Evolutionary conservation across 75 land plant genomes (phyloP).

Genomic region (Pinus tabuliformis): DNA sequence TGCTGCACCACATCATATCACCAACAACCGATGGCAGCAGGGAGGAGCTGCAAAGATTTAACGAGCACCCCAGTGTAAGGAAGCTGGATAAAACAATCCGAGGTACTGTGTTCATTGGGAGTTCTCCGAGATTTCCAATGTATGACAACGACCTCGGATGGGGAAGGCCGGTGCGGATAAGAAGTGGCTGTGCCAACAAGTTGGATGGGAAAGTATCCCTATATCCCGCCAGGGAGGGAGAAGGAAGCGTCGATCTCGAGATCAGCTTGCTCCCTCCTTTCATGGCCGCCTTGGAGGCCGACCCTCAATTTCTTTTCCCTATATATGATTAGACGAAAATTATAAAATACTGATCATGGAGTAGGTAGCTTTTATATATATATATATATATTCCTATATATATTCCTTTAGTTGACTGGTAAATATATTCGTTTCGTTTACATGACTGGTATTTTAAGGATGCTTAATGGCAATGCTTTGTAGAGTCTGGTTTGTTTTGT

Average conservation of each 20-base stretch:
- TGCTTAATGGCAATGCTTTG: too few species aligned
- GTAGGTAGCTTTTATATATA: too few species aligned
- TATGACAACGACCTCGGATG: slow-evolving; percentile 39
- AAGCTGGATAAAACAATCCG: background rate
- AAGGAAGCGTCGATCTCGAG: slow-evolving; percentile 19
- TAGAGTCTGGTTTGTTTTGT: too few species aligned
- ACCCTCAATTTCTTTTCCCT: slow-evolving; percentile 13
- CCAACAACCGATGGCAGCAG: slow-evolving; percentile 14
- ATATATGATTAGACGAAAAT: too few species aligned
- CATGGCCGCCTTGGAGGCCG: slow-evolving; percentile 9
- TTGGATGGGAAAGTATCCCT: slow-evolving; percentile 13
- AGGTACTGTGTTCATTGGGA: slow-evolving; percentile 3
- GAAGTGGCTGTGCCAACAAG: slow-evolving; percentile 14
- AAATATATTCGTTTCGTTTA: too few species aligned
- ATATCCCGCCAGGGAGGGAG: slow-evolving; percentile 11
- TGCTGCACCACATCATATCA: slow-evolving; percentile 21
- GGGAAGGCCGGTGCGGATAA: slow-evolving; percentile 23
- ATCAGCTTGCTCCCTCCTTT: slow-evolving; percentile 13
- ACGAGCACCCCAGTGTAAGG: background rate
- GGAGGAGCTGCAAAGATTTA: slow-evolving; percentile 21
- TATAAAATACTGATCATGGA: too few species aligned
- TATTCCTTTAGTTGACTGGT: too few species aligned
- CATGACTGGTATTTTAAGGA: too few species aligned
- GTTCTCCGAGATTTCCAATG: slow-evolving; percentile 26
- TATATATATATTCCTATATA: too few species aligned